Evolutionary conservation across 1,284 basidiomycete genomes (phyloP).

Genomic region (Papiliotrema laurentii): DNA sequence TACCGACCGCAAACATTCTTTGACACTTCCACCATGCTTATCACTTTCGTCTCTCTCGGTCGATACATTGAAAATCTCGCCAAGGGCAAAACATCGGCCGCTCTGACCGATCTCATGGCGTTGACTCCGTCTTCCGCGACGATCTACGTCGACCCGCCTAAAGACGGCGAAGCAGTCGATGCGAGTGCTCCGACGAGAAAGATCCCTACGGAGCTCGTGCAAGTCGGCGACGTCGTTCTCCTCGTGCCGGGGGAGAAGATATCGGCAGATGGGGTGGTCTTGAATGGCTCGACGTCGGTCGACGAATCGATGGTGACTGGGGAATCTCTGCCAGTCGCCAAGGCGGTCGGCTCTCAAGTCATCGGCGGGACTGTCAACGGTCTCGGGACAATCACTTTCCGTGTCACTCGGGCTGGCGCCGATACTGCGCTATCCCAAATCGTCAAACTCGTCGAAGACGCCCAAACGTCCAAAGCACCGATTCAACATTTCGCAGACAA

Average conservation of each 20-base stretch:
- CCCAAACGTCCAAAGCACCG: constrained; percentile 95
- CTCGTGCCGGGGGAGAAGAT: constrained; percentile 95
- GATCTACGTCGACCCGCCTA: constrained; percentile 65
- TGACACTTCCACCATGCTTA: constrained; percentile 97
- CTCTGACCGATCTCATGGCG: constrained; percentile 91
- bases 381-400: constrained; percentile 90
- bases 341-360: constrained; percentile 73
- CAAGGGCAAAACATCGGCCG: constrained; percentile 94
- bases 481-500: constrained; percentile 96
- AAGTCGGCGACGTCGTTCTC: constrained; percentile 90
- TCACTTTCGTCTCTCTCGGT: constrained; percentile 94
- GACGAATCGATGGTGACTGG: constrained; percentile 98
- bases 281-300: constrained; percentile 77
- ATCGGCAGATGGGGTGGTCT: constrained; percentile 88
- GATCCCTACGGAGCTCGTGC: constrained; percentile 89
- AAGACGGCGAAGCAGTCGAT: constrained; percentile 50
- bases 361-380: constrained; percentile 98
- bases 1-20: constrained; percentile 89
- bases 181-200: constrained; percentile 72
- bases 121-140: constrained; percentile 92
- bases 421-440: constrained; percentile 96
- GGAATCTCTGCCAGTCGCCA: constrained; percentile 85
- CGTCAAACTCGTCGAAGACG: constrained; percentile 93
- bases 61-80: constrained; percentile 94
- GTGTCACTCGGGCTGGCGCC: constrained; percentile 88